Base-by-base conservation (phyloP, 805 yeast species). In the Wickerhamomyces canadensis region DNA sequence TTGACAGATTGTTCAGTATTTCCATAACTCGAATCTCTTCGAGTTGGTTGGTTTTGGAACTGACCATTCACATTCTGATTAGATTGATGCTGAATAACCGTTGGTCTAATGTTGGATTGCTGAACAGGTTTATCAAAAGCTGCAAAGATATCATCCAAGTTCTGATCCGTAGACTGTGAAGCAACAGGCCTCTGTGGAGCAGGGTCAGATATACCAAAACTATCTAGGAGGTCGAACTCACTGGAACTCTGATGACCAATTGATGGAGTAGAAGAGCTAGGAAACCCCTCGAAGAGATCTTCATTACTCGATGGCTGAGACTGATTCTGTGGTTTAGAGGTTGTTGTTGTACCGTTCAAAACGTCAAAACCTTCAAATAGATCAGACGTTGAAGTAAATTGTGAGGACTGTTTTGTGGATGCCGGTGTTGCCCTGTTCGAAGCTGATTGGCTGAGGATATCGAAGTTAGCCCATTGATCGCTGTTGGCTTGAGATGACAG, bases 381-480 rank as follows among this genome's bases (percentile, higher is more conserved):
- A 26, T 44, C 48, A 15, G 16, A 4, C 4, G 11, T 18, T 5
- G 32, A 18, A 5, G 7, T 7, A 17, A 17, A 12, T 12, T 14
- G 24, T 6, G 23, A 13, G 15, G 32, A 13, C 7, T 29, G 14
- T 18, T 6, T 5, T n/a, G 23, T 12, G 4, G 23, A 12, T 13
- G 17, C 7, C 4, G 29, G 28, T n/a, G 31, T 21, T 3, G 27
- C 12, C 11, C 6, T 31, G 2, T 4, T 22, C 2, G 31, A 19
- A 5, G 29, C 27, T 0, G 49, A 30, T 11, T 32, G 34, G 11
- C 47, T 47, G 12, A 71, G 43, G n/a, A 64, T 33, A 43, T 67
- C 74, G 27, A 71, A 44, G 33, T 63, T 60, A 3, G 62, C 52
- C 66, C 66, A 64, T 37, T 51, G 52, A 14, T 27, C 19, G 25